Evolutionary conservation across 176 grass and related monocot genomes (phyloP).

Genomic region (Tuctoria greenei): DNA sequence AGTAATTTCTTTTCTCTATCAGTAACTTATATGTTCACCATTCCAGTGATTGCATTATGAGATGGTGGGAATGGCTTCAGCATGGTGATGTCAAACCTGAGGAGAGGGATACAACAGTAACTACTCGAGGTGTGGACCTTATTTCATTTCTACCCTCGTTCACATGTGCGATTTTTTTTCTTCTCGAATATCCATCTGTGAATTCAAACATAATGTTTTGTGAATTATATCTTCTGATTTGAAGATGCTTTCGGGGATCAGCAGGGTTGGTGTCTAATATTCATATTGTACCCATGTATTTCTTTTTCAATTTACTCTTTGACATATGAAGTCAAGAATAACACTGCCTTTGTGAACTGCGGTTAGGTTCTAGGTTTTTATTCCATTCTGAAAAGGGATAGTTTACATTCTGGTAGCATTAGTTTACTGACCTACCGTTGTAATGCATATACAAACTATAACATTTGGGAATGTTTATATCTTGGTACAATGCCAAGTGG

Average conservation of each 20-base stretch:
- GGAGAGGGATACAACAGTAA: slow-evolving; percentile 19
- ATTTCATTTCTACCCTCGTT: neutral
- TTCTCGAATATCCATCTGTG: no score
- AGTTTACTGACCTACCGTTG: neutral
- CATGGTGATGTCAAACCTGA: slow-evolving; percentile 34
- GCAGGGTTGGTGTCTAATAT: neutral
- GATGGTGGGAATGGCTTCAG: slow-evolving; percentile 88
- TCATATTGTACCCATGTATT: neutral
- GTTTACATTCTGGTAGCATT: slow-evolving; percentile 8
- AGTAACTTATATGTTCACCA: slow-evolving; percentile 25
- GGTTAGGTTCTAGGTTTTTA: neutral
- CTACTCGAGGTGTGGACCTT: slow-evolving; percentile 36
- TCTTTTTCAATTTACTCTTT: neutral
- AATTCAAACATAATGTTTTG: neutral
- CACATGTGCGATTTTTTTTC: no score
- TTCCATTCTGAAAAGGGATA: neutral
- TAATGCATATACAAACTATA: neutral
- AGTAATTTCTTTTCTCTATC: slow-evolving; percentile 16
- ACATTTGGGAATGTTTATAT: slow-evolving; percentile 3
- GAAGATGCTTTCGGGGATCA: neutral
- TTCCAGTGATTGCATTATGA: slow-evolving; percentile 76
- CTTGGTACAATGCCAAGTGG: neutral
- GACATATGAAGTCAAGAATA: neutral
- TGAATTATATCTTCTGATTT: slow-evolving; percentile 9
- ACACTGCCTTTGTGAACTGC: neutral